Base-by-base conservation (phyloP, 371 early-diverging fungal species). In the Actinomucor elegans region DNA sequence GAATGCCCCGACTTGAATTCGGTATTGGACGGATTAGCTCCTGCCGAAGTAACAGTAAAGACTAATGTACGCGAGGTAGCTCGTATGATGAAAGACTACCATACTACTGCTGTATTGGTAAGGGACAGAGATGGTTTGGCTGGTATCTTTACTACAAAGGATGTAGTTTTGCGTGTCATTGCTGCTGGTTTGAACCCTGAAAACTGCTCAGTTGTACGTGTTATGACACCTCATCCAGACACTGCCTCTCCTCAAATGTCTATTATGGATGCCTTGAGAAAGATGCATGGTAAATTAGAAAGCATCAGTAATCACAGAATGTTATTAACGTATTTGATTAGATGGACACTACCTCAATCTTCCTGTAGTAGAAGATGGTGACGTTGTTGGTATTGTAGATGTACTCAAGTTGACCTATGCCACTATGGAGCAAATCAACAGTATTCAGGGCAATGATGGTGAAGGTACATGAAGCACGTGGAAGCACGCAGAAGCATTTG, bases 181-280 rank as follows among this genome's bases (percentile, higher is more conserved):
- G 94, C 96, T 14, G 92, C 93, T 21, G 90, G 90, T 12, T 66
- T 93, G 44, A 86, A 93, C 46, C 94, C 95, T 11, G 80, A 79
- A 49, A 88, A 83, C 10, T 93, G 94, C 34, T 86, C 90, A 14
- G 92, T 92, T 20, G 88, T 93, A 11, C 86, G 95, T 32, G 92
- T 94, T 18, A 93, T 95, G 94, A 95, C 96, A 0, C 94, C 94
- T 36, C 91, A 94, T 51, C 96, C 96, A 0, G 95, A 97, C 66
- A 89, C 89, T 1, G 90, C 91, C 3, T 52, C 77, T 27, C 80
- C 88, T 28, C 73, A 79, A 40, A 89, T 89, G 38, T 77, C 92
- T 6, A 88, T 94, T 47, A 66, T 94, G 57, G 94, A 94, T 28
- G 96, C 94, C 1, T 74, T 95, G 41, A 87, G 90, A 64, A 92